Percentiles rank a stretch among this genome's conserved stretches.
phyloP scores from a whole-genome alignment of 1,139 yeast genomes.

The Casaregolazyma suthepensis region DNA sequence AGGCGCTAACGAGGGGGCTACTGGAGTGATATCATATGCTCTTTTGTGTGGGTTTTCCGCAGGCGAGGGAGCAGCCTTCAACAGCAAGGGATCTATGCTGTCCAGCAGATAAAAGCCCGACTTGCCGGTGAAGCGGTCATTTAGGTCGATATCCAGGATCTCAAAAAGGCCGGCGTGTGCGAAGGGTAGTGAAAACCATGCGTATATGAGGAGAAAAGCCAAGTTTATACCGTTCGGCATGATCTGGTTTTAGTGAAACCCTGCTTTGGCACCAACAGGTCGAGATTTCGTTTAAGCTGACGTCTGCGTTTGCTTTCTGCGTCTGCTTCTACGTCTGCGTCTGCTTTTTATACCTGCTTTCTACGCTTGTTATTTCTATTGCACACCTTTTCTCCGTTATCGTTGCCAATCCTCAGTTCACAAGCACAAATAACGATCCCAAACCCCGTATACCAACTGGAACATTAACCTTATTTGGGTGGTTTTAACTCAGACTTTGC shows the following conservation, averaged over 20 bases:
- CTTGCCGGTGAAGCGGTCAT: not conserved
- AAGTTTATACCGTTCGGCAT: not conserved
- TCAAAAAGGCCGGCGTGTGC: not conserved
- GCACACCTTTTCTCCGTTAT: no score
- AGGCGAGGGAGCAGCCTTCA: not conserved
- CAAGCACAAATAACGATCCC: not conserved
- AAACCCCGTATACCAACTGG: not conserved
- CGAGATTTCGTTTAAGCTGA: no score
- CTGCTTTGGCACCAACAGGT: not conserved
- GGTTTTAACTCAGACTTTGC: not conserved
- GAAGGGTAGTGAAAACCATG: not conserved
- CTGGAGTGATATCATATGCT: slow-evolving; percentile 1
- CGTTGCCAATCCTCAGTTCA: no score
- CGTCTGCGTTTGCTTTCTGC: no score
- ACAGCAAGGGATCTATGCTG: not conserved
- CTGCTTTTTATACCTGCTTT: no score
- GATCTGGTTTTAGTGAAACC: not conserved
- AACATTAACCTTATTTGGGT: not conserved
- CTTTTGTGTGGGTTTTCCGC: not conserved
- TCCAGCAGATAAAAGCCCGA: not conserved
- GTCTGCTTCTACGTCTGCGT: no score
- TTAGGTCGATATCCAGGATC: not conserved
- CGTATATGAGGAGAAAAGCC: not conserved
- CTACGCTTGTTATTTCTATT: no score
- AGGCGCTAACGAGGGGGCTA: slow-evolving; percentile 2